A percentile compares a stretch with the other conserved stretches of the same genome.
Evolutionary conservation across 495 filamentous ascomycete genomes (phyloP).

Genomic region (Lasiosphaeris hirsuta): DNA sequence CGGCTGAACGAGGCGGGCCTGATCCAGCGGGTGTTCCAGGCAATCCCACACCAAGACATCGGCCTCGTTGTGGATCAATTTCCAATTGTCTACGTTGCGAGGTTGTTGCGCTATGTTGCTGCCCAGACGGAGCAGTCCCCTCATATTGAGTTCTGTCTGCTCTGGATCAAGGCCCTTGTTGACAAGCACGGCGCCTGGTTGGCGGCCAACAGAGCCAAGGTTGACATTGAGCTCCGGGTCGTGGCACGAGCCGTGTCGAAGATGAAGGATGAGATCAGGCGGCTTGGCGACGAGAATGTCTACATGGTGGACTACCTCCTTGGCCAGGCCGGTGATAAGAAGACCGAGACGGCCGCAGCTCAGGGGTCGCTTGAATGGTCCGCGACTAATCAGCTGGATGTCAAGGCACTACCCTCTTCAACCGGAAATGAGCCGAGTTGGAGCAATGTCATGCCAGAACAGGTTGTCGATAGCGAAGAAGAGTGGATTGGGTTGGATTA

Average conservation of each 20-base stretch:
- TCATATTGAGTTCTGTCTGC: conserved; percentile 87
- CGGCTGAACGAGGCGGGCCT: conserved; percentile 78
- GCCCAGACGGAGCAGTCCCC: conserved; percentile 83
- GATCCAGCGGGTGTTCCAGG: conserved; percentile 79
- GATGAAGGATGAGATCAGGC: conserved; percentile 69
- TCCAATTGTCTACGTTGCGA: conserved; percentile 80
- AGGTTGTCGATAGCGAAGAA: conserved; percentile 36
- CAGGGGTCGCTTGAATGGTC: conserved; percentile 15
- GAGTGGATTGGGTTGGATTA: conserved; percentile 58
- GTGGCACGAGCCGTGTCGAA: conserved; percentile 72
- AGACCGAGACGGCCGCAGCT: conserved; percentile 7
- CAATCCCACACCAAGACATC: conserved; percentile 72
- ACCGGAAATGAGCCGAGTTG: conserved; percentile 22
- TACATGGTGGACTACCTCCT: conserved; percentile 81
- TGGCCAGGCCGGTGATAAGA: conserved; percentile 34
- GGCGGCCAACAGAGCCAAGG: conserved; percentile 69
- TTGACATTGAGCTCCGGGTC: conserved; percentile 76
- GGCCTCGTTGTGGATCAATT: conserved; percentile 72
- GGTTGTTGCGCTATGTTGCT: conserved; percentile 80
- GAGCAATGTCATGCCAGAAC: conserved; percentile 33
- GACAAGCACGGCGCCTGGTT: conserved; percentile 78
- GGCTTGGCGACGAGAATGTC: conserved; percentile 78
- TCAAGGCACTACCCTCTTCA: conserved; percentile 26
- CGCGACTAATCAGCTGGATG: conserved; percentile 14
- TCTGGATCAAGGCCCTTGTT: conserved; percentile 87